Conservation (phyloP, 345 rosid species). For the Salix dunnii region DNA sequence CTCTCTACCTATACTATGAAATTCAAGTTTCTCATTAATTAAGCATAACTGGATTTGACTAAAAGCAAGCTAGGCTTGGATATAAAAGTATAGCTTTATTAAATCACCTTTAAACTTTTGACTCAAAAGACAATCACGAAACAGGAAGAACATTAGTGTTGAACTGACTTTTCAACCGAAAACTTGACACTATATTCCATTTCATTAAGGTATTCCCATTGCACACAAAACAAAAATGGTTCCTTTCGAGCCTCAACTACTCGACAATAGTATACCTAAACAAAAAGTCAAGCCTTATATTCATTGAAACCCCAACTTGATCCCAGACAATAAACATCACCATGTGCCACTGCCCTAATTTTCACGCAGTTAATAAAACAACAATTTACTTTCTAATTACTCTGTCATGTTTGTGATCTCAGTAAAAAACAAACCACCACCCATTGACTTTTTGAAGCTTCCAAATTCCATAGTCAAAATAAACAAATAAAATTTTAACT, state of each 20-base stretch:
- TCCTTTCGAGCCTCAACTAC: not conserved
- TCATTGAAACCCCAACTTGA: not conserved
- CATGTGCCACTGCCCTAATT: not conserved
- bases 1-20: not conserved
- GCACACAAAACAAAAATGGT: not conserved
- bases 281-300: not conserved
- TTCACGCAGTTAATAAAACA: not conserved
- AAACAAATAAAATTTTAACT: not conserved
- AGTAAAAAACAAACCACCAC: not conserved
- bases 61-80: not conserved
- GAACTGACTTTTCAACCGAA: not conserved
- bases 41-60: not conserved
- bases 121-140: not conserved
- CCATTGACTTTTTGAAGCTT: not conserved
- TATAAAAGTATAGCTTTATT: not conserved
- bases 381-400: not conserved
- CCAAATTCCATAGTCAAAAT: not conserved
- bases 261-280: not conserved
- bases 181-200: not conserved
- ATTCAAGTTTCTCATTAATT: not conserved
- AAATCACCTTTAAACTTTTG: not conserved
- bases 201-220: not conserved
- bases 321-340: not conserved
- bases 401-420: not conserved
- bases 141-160: not conserved